Evolutionary conservation across 148 eudicot species (phyloP).

Genomic region (Gaultheria prostrata): DNA sequence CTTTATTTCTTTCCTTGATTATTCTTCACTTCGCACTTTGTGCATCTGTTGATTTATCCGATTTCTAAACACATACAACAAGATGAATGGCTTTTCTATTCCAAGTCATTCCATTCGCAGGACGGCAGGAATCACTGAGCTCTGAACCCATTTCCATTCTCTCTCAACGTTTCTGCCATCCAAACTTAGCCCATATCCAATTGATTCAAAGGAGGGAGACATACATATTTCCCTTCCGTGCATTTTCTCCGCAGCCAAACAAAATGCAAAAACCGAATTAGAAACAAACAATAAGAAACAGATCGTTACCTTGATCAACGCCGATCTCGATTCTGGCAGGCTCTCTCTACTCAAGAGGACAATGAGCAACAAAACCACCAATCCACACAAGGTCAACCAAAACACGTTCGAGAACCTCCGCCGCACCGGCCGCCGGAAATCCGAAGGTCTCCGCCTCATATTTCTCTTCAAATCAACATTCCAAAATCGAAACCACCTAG

Average conservation of each 20-base stretch:
- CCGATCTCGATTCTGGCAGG: conserved; percentile 48
- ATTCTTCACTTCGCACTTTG: too few species aligned
- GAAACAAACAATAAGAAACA: background rate
- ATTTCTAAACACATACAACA: too few species aligned
- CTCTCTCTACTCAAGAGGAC: conserved; percentile 52
- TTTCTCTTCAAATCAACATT: background rate
- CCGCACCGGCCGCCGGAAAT: conserved; percentile 60
- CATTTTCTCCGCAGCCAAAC: background rate
- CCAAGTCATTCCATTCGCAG: background rate
- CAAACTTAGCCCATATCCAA: background rate
- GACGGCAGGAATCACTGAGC: background rate
- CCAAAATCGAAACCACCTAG: conserved; percentile 1
- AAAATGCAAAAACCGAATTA: background rate
- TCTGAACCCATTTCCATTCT: background rate
- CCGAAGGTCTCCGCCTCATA: conserved; percentile 66
- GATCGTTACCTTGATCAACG: conserved; percentile 40
- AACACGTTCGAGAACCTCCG: conserved; percentile 62
- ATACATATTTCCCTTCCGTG: background rate
- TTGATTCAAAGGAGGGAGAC: background rate
- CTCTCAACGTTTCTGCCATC: too few species aligned
- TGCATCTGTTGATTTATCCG: too few species aligned
- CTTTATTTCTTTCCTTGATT: too few species aligned
- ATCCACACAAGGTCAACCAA: conserved; percentile 59
- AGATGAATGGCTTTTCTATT: background rate
- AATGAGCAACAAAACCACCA: conserved; percentile 52